Evolutionary conservation across 73 alveolate species (phyloP), one percentile per base, ranked within the genome.

Genomic region (Paramecium tetraurelia): DNA sequence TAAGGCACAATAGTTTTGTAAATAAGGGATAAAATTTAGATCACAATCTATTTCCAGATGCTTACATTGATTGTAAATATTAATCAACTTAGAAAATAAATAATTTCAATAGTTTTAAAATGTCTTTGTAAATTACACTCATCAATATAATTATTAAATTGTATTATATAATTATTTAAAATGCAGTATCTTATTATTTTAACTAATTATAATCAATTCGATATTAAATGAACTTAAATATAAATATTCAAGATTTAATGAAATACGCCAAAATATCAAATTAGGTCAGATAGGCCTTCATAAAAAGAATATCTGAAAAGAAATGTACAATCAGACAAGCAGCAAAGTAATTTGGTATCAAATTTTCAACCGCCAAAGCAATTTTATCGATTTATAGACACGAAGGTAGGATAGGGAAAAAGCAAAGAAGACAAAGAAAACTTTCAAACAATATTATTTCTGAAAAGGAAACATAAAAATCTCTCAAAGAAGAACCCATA

Each of bases 281-380:
- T 53, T 53, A 53, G 18, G 69, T 53, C 33, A 53, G 69, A 53
- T 53, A 53, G 69, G 69, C 69, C 35, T 53, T 53, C 14, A 53
- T 53, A 53, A 53, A 18, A 53, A 86, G 72, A 43, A 87, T 86
- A 33, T 63, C 72, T 20, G 33, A 63, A 24, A 36, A 86, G 36
- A 48, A 63, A 40, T 58, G 43, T 24, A 86, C 88, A 12, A 53
- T 86, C 9, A 58, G 72, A 21, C 59, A 58, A 31, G 93, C 93
- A 40, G 93, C 93, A 38, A 63, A 86, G 48, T 29, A 59, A 86
- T 86, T 35, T 41, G 86, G 72, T 2, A 40, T 86, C 35, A 86
- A 86, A 69, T 86, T 86, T 86, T 86, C 93, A 11, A 86, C 93
- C 12, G 84, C 93, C 14, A 86, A 86, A 22, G 93, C 93, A 20